A percentile compares a stretch with the other conserved stretches of the same genome.
phyloP scores from a whole-genome alignment of 768 basidiomycete genomes.

The Sporobolomyces phaffii region DNA sequence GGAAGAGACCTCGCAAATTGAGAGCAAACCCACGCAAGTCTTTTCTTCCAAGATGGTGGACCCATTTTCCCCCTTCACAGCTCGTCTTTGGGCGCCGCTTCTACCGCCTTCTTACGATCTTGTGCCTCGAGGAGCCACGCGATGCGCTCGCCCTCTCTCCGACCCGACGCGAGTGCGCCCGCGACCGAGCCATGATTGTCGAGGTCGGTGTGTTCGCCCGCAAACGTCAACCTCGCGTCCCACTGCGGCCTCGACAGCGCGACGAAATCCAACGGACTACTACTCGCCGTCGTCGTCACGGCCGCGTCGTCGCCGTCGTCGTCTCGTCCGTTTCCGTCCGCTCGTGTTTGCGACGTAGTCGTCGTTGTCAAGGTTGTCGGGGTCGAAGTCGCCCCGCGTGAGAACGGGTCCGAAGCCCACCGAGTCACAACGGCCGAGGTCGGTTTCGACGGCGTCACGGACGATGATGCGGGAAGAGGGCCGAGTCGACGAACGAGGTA shows the following conservation, averaged over 20 bases:
- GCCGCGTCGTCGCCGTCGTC: too few relatives aligned
- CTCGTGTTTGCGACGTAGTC: too few relatives aligned
- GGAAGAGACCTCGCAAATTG: too few relatives aligned
- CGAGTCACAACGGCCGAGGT: constrained; percentile 41
- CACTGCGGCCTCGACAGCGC: constrained; percentile 46
- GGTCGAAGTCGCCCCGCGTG: constrained; percentile 48
- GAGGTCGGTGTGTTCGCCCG: constrained; percentile 51
- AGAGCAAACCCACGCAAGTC: too few relatives aligned
- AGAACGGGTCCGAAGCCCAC: constrained; percentile 47
- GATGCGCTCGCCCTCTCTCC: constrained; percentile 47
- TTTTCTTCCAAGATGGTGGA: too few relatives aligned
- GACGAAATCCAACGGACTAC: constrained; percentile 47
- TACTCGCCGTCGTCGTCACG: too few relatives aligned
- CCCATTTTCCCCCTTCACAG: too few relatives aligned
- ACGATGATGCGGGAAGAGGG: too few relatives aligned
- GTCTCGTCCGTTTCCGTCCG: constrained; percentile 31
- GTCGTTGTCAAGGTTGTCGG: constrained; percentile 40
- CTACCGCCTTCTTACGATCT: background rate
- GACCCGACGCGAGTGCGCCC: constrained; percentile 47
- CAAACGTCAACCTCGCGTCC: constrained; percentile 47
- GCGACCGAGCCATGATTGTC: constrained; percentile 46
- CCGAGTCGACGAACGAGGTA: constrained; percentile 33
- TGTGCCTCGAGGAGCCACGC: constrained; percentile 40
- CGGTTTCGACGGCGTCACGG: background rate
- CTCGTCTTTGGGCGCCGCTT: background rate